These are phyloP conservation scores for Teunomyces lycoperdinae DNA, from an alignment of 805 yeast genomes.

Conservation along the genomic window DNA sequence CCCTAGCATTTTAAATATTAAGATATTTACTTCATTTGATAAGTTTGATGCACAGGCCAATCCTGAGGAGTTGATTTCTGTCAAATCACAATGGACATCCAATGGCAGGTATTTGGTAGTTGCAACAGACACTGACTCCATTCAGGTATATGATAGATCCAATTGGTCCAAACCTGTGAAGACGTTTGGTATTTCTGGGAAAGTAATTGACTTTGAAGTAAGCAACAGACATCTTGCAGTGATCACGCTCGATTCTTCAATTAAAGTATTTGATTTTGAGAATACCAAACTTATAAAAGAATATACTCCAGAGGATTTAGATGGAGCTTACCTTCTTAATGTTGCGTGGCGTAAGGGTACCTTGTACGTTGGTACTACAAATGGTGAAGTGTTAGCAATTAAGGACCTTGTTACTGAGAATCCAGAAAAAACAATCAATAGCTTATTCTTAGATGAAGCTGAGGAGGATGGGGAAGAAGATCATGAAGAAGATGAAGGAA, in stretches of 20 bases:
- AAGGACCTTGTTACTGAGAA: conserved; percentile 15
- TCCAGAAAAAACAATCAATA: background rate
- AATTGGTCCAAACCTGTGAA: conserved; percentile 25
- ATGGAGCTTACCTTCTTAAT: conserved; percentile 26
- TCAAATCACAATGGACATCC: conserved; percentile 68
- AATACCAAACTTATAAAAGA: conserved; percentile 7
- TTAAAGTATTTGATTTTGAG: conserved; percentile 56
- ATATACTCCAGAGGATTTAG: conserved; percentile 8
- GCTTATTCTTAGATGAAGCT: conserved; percentile 13
- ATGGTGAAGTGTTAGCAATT: conserved; percentile 36
- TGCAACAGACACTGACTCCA: conserved; percentile 50
- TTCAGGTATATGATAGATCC: conserved; percentile 44
- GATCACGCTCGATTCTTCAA: conserved; percentile 47
- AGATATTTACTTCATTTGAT: conserved; percentile 30
- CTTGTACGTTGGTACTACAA: conserved; percentile 41
- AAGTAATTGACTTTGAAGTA: conserved; percentile 52
- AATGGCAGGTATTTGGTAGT: conserved; percentile 67
- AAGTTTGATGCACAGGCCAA: conserved; percentile 42
- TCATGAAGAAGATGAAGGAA: conserved; percentile 20
- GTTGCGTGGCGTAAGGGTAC: conserved; percentile 25
- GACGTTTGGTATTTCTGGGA: conserved; percentile 13
- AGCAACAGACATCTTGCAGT: conserved; percentile 60
- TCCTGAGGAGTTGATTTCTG: conserved; percentile 43
- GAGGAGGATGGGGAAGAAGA: conserved; percentile 18
- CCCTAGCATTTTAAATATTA: conserved; percentile 37